Conservation (phyloP, 257 asterid species). For the Solanum virginianum region DNA sequence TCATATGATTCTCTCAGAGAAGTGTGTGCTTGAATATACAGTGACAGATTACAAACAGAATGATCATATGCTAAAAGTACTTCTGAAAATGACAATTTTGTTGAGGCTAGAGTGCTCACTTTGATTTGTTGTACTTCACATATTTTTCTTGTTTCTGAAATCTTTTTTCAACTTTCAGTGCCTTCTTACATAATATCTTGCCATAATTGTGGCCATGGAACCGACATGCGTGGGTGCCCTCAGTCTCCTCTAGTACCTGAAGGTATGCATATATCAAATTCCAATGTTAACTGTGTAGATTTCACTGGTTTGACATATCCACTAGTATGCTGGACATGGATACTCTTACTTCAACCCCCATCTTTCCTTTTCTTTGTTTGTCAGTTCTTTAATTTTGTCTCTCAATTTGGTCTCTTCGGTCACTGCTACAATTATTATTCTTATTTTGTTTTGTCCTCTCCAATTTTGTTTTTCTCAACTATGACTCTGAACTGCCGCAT, state of each 20-base stretch:
- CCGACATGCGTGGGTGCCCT: conserved; percentile 94
- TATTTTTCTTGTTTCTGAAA: conserved; percentile 1
- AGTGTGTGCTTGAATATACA: not conserved
- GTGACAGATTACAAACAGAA: not conserved
- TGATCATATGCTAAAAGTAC: not conserved
- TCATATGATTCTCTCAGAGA: not conserved
- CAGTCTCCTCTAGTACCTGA: conserved; percentile 71
- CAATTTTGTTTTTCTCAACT: not conserved
- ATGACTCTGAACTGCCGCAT: not conserved
- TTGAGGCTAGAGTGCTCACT: not conserved
- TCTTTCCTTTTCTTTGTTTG: not conserved
- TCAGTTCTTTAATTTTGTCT: not conserved
- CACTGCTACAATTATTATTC: not conserved
- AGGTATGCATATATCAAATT: conserved; percentile 30
- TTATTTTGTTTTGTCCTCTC: not conserved
- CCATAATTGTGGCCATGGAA: conserved; percentile 94
- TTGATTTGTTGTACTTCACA: not conserved
- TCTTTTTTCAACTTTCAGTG: conserved; percentile 38
- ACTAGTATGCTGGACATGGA: not conserved
- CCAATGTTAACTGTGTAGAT: not conserved
- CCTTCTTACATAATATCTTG: conserved; percentile 75
- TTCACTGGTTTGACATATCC: not conserved
- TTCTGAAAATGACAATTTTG: not conserved
- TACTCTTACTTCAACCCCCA: not conserved
- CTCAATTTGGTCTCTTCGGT: not conserved